Conservation (phyloP, 1,284 basidiomycete species). For the Mycena citricolor region DNA sequence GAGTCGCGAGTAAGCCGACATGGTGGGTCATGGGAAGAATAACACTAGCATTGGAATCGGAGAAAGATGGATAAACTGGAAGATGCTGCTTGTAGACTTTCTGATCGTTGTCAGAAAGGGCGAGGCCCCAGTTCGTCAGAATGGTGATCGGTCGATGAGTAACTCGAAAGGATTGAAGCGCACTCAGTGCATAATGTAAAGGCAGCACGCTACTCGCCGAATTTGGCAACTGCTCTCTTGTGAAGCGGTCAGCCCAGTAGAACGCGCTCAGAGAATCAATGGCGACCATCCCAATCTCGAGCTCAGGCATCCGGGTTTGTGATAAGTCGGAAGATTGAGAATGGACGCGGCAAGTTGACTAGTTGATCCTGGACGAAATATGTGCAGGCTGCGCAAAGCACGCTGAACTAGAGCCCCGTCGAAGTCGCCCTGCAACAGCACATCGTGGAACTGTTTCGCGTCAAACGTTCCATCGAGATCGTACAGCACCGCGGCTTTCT, state of each 20-base stretch:
- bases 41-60: constrained; percentile 3
- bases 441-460: constrained; percentile 48
- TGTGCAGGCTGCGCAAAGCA: constrained; percentile 51
- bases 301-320: constrained; percentile 45
- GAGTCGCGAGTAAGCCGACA: constrained; percentile 39
- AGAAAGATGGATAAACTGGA: constrained; percentile 41
- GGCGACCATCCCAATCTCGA: constrained; percentile 61
- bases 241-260: constrained; percentile 74
- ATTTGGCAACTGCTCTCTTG: constrained; percentile 51
- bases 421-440: constrained; percentile 41
- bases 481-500: constrained; percentile 61
- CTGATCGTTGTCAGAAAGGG: constrained; percentile 29
- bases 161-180: constrained; percentile 50
- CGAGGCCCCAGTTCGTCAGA: constrained; percentile 67
- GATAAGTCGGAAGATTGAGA: constrained; percentile 56
- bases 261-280: constrained; percentile 77
- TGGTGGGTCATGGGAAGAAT: constrained; percentile 42
- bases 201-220: no score
- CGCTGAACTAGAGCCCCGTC: constrained; percentile 8
- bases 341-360: constrained; percentile 68
- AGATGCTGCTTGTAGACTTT: constrained; percentile 53
- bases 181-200: constrained; percentile 45
- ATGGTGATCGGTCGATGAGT: constrained; percentile 55
- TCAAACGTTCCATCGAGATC: constrained; percentile 70
- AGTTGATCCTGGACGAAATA: constrained; percentile 68